These are phyloP conservation scores for Knoxdaviesia capensis DNA, from an alignment of 2,329 filamentous ascomycete genomes.

Conservation along the genomic window DNA sequence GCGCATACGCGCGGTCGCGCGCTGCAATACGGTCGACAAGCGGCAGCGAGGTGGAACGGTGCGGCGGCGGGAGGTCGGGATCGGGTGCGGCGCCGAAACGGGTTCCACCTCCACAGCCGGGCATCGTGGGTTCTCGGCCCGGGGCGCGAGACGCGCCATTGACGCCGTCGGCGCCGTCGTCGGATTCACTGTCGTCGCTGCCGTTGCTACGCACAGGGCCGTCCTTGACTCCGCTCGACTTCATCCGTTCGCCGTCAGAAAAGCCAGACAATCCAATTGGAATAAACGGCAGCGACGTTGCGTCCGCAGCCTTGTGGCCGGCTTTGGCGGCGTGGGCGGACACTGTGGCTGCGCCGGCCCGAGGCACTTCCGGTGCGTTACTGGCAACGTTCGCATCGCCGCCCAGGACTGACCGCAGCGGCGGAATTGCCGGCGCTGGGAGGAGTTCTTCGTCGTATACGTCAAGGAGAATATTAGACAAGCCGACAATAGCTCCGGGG, in stretches of 20 bases:
- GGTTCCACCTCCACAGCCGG: background rate
- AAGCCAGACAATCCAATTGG: no score
- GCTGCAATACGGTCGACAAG: slow-evolving; percentile 70
- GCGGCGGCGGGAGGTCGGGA: slow-evolving; percentile 27
- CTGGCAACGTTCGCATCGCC: background rate
- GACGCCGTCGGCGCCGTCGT: slow-evolving; percentile 1
- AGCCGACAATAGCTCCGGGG: slow-evolving; percentile 54
- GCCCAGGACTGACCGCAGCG: slow-evolving; percentile 10
- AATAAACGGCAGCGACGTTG: background rate
- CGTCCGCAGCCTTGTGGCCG: background rate
- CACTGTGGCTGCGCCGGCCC: slow-evolving; percentile 1
- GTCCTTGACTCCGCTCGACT: no score
- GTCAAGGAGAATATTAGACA: slow-evolving; percentile 73
- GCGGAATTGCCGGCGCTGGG: slow-evolving; percentile 31
- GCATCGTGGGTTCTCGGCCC: slow-evolving; percentile 7
- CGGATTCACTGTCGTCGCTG: background rate
- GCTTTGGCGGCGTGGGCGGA: no score
- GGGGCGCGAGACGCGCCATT: slow-evolving; percentile 7
- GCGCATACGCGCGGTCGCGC: slow-evolving; percentile 68
- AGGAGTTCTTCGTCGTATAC: slow-evolving; percentile 54
- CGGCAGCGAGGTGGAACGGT: slow-evolving; percentile 41
- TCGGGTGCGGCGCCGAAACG: slow-evolving; percentile 7
- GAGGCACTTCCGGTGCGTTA: slow-evolving; percentile 2
- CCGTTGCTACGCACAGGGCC: no score
- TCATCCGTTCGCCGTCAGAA: background rate